These are phyloP conservation scores for Serendipita sp. DNA, from an alignment of 768 basidiomycete species.

Conservation along the genomic window DNA sequence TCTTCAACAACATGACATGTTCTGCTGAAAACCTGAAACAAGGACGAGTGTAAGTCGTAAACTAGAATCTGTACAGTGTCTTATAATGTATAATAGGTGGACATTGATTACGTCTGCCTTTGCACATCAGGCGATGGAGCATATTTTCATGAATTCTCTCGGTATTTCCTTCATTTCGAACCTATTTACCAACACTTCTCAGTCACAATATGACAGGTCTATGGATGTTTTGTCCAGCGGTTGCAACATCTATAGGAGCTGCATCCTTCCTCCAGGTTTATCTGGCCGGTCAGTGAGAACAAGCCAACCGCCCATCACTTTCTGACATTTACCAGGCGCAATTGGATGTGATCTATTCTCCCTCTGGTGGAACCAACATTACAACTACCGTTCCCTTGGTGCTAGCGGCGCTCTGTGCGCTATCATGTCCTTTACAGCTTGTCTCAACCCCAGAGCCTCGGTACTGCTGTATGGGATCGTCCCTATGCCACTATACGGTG, in stretches of 20 bases:
- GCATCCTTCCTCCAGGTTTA: constrained; percentile 56
- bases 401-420: constrained; percentile 76
- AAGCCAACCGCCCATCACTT: constrained; percentile 5
- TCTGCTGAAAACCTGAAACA: constrained; percentile 41
- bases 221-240: constrained; percentile 21
- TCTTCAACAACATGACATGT: constrained; percentile 47
- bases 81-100: constrained; percentile 36
- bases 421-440: constrained; percentile 54
- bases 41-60: constrained; percentile 42
- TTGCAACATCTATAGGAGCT: constrained; percentile 47
- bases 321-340: constrained; percentile 30
- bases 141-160: constrained; percentile 46
- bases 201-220: constrained; percentile 37
- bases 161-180: constrained; percentile 19
- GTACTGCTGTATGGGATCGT: constrained; percentile 62
- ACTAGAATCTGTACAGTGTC: neutral
- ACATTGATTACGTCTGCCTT: constrained; percentile 54
- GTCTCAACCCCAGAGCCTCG: constrained; percentile 43
- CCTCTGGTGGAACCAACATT: constrained; percentile 18
- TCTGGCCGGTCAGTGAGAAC: constrained; percentile 36
- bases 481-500: constrained; percentile 65
- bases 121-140: constrained; percentile 43
- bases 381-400: constrained; percentile 29
- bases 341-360: constrained; percentile 35
- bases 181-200: constrained; percentile 35